Base-by-base conservation (phyloP, 768 basidiomycete species). In the Gyrodon lividus region DNA sequence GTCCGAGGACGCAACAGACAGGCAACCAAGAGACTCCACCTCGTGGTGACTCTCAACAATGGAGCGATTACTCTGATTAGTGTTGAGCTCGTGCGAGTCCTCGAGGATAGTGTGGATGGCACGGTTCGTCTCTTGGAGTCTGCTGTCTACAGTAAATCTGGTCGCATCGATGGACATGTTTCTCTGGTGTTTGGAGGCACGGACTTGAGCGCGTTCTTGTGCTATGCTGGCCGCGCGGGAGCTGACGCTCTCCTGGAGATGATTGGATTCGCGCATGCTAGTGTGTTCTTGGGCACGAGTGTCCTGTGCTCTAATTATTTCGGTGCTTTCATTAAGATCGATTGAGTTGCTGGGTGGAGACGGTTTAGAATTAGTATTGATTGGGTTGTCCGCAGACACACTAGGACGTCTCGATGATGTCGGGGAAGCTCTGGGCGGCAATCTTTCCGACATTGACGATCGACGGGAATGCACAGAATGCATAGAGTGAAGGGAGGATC, bases 1-100 rank as follows among this genome's bases (percentile, higher is more conserved):
- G 34, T 71, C 76, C 22, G 72, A 72, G 13, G 76, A 77, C 45
- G 62, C 41, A 17, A 69, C 69, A n/a, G 70, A 60, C 23, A 70
- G 58, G 37, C 55, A 55, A 38, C 43, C 39, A 20, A 58, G 55
- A 26, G 58, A 64, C 43, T 63, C 67, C 33, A 52, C 55, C 14
- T 67, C 65, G 22, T 50, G 61, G 49, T 59, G 64, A 31, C 16
- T 48, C 46, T 64, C 59, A 37, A 48, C 28, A 33, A 14, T 48
- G 35, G 62, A 60, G 38, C 23, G 58, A 38, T 55, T 53, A 20
- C 53, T 56, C 24, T 22, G 56, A 31, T 55, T 54, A n/a, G 46
- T 42, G 48, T 44, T 37, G 31, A 49, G 40, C 37, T 69, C 67
- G 28, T 59, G 62, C 37, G 59, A 53, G 47, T 65, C 63, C 46